Conservation (phyloP, 176 grass and related monocot species). For the Aegilops tauschii region DNA sequence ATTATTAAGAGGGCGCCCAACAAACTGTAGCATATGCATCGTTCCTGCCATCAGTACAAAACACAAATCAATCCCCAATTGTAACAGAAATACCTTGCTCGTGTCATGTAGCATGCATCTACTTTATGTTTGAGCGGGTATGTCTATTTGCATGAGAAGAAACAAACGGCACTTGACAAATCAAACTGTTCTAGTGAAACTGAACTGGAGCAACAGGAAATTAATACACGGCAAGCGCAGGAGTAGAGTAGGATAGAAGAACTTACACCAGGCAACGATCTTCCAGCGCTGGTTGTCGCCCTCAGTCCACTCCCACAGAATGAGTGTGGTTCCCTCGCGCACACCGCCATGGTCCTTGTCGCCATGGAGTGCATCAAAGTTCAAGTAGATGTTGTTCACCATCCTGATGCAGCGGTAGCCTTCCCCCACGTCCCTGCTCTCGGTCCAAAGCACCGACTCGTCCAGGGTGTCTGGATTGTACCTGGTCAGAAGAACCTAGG, state of each 20-base stretch:
- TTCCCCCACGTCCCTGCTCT: slow-evolving; percentile 59
- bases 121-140: neutral
- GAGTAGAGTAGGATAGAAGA: neutral
- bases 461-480: slow-evolving; percentile 58
- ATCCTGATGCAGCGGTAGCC: slow-evolving; percentile 82
- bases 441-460: slow-evolving; percentile 73
- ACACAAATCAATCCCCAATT: neutral
- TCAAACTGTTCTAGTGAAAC: neutral
- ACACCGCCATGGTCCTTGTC: slow-evolving; percentile 75
- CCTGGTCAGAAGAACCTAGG: slow-evolving; percentile 40
- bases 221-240: neutral
- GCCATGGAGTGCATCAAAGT: slow-evolving; percentile 70
- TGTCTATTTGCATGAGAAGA: neutral
- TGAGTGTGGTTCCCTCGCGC: slow-evolving; percentile 54
- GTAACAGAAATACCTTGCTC: neutral
- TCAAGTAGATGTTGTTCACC: slow-evolving; percentile 84
- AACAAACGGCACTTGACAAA: neutral
- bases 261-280: slow-evolving; percentile 74
- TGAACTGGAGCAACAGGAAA: neutral
- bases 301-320: slow-evolving; percentile 80
- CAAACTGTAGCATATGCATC: neutral
- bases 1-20: neutral
- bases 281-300: slow-evolving; percentile 95
- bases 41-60: slow-evolving; percentile 26
- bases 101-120: neutral